A percentile compares a stretch with the other conserved stretches of the same genome.
phyloP scores from a whole-genome alignment of 352 stramenopile genomes.

The Phytopythium sindhum region DNA sequence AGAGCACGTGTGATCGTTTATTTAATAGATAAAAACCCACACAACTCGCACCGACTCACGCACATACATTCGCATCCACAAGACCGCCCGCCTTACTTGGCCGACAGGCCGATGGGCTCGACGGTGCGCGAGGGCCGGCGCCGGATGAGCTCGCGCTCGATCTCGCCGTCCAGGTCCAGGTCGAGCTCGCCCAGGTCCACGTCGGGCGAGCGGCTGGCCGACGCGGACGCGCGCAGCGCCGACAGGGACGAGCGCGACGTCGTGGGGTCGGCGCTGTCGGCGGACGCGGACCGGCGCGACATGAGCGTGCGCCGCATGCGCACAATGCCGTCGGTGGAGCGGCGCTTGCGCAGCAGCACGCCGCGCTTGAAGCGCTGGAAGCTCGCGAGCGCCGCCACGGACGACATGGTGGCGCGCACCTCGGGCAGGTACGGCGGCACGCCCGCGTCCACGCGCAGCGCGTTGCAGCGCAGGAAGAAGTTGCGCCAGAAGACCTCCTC shows the following conservation, averaged over 20 bases:
- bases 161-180: constrained; percentile 71
- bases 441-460: constrained; percentile 28
- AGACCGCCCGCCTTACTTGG: not conserved
- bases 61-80: not conserved
- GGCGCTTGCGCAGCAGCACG: constrained; percentile 43
- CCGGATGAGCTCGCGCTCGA: constrained; percentile 60
- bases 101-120: constrained; percentile 12
- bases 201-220: not conserved
- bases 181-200: constrained; percentile 15
- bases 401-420: constrained; percentile 25
- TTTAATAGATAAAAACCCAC: constrained; percentile 12
- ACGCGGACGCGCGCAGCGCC: not conserved
- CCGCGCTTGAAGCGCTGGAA: constrained; percentile 53
- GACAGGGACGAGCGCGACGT: not conserved
- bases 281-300: constrained; percentile 18
- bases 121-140: constrained; percentile 44
- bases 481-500: constrained; percentile 70
- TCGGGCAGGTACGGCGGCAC: constrained; percentile 53
- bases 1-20: constrained; percentile 9
- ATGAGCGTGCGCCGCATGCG: constrained; percentile 34
- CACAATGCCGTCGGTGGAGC: constrained; percentile 25
- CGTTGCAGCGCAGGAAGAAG: constrained; percentile 70
- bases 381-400: constrained; percentile 24
- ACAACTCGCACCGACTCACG: not conserved
- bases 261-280: constrained; percentile 25